Evolutionary conservation across 2,329 filamentous ascomycete species (phyloP).

Genomic region (Allantophomopsis lycopodina): DNA sequence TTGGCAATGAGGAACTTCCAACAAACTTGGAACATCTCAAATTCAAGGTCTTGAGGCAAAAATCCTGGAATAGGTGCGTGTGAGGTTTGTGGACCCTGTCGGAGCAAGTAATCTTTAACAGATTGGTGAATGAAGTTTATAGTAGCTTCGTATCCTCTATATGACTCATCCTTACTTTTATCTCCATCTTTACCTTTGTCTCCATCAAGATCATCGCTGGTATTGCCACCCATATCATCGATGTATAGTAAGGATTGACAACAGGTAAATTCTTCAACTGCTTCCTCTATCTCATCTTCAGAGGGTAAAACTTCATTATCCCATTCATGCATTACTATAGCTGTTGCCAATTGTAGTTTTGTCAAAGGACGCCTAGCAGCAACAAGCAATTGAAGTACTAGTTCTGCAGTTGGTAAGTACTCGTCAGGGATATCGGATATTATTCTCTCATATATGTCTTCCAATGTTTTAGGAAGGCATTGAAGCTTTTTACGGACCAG

Average conservation of each 20-base stretch:
- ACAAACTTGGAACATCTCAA: not conserved
- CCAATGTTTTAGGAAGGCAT: not conserved
- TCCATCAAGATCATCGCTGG: too few relatives aligned
- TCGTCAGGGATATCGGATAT: not conserved
- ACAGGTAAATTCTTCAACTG: not conserved
- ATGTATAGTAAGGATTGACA: not conserved
- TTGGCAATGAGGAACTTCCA: not conserved
- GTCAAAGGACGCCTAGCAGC: not conserved
- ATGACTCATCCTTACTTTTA: too few relatives aligned
- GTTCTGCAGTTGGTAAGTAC: not conserved
- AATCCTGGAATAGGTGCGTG: not conserved
- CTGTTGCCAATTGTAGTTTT: not conserved
- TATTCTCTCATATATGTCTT: slow-evolving; percentile 1
- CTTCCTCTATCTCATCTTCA: not conserved
- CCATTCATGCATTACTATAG: not conserved
- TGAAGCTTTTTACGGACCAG: not conserved
- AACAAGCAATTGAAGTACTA: not conserved
- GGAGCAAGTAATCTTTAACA: slow-evolving; percentile 1
- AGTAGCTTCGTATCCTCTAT: not conserved
- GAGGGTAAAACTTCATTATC: not conserved
- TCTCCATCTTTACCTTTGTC: not conserved
- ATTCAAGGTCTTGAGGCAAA: not conserved
- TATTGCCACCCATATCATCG: too few relatives aligned
- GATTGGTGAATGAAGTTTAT: slow-evolving; percentile 2
- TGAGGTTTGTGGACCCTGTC: too few relatives aligned